Evolutionary conservation across 1,284 basidiomycete genomes (phyloP), one percentile per base, ranked within the genome.

Genomic region (Mycena sp.): DNA sequence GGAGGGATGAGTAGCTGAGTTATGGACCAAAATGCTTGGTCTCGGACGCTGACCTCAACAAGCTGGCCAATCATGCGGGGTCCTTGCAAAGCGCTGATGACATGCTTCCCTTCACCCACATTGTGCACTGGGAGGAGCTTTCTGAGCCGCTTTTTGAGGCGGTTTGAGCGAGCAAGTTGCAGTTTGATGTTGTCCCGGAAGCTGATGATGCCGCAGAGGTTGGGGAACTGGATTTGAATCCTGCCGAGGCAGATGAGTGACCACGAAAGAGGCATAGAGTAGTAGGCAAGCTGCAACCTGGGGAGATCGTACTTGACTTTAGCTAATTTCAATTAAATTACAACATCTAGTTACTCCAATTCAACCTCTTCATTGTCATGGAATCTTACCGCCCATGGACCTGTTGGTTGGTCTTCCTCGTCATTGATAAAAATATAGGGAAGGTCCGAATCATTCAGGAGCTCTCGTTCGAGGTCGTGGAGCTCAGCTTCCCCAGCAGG

Each of bases 111-210:
- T 41, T 29, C 29, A 58, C 56, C n/a, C 56, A 58, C n/a, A 50
- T 58, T 49, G 23, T 58, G 28, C 56, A 59, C n/a, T 59, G 58
- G 50, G n/a, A 9, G n/a, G 38, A 58, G 14, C 45, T 58, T n/a
- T 58, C 56, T 14, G 16, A 11, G 12, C 46, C 45, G 2, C 45
- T 58, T 50, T 46, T 35, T 26, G 51, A 19, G 16, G 29, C 32
- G 12, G 3, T 50, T 26, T 37, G 30, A n/a, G 29, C 12, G 4
- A 49, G 10, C 17, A 14, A n/a, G 5, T 11, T 17, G 46, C 12
- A n/a, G 29, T 9, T 49, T 9, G n/a, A 49, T 32, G 12, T 49
- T 29, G 10, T 49, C 9, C n/a, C n/a, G n/a, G n/a, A n/a, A n/a
- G 19, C 46, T 12, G 5, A 7, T 25, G 17, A 29, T 9, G 6